phyloP scores from a whole-genome alignment of 495 filamentous ascomycete species.

The Apiosordaria backusii region DNA sequence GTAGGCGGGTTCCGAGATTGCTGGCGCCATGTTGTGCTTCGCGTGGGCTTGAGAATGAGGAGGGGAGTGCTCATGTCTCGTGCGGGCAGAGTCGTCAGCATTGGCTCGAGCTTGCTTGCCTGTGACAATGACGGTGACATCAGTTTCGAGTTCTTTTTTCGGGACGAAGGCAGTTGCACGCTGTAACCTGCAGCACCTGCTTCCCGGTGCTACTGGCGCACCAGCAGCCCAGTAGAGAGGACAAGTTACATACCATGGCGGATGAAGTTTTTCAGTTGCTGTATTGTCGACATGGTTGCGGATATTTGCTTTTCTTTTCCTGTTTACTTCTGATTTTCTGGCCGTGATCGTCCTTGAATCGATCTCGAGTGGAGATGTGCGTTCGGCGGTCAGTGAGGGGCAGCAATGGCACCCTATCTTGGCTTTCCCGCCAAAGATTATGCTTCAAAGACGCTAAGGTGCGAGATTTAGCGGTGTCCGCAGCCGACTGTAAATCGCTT shows the following conservation, averaged over 20 bases:
- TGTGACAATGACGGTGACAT: conserved; percentile 31
- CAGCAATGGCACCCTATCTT: conserved; percentile 3
- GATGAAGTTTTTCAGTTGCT: conserved; percentile 89
- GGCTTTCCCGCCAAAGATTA: background rate
- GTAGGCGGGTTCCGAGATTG: conserved; percentile 27
- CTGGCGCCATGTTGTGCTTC: conserved; percentile 34
- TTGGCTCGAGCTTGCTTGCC: conserved; percentile 82
- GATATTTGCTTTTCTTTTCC: conserved; percentile 5
- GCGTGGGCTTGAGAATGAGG: conserved; percentile 38
- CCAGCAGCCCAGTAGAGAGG: background rate
- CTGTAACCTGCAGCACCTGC: background rate
- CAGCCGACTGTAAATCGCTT: background rate
- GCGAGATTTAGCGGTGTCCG: background rate
- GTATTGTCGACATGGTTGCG: conserved; percentile 68
- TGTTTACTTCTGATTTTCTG: background rate
- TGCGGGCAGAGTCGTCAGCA: conserved; percentile 49
- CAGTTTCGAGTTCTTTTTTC: conserved; percentile 20
- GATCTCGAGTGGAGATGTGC: background rate
- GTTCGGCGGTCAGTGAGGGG: background rate
- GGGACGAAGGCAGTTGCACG: background rate
- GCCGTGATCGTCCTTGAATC: background rate
- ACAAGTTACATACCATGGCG: conserved; percentile 65
- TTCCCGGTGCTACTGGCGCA: background rate
- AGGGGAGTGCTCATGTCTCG: conserved; percentile 55
- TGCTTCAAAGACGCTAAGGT: background rate